Base-by-base conservation (phyloP, 139 green algal species). In the Chlorella sp. region DNA sequence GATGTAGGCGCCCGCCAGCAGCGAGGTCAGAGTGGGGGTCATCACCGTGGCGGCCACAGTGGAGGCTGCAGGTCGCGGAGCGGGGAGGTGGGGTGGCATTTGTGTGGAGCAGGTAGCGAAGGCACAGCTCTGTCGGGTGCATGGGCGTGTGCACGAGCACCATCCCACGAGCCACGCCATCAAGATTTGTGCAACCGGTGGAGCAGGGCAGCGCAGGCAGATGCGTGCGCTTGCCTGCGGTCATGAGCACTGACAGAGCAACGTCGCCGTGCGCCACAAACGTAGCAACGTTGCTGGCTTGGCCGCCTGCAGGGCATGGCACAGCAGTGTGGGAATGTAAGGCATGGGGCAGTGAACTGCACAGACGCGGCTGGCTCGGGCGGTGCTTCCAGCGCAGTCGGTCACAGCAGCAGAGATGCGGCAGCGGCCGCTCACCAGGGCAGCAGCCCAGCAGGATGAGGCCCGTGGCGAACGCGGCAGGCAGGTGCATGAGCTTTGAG, bases 181-280 rank as follows among this genome's bases (percentile, higher is more conserved):
- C n/a, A n/a, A n/a, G n/a, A n/a, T n/a, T n/a, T n/a, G n/a, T n/a
- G n/a, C n/a, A n/a, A n/a, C n/a, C n/a, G n/a, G n/a, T n/a, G n/a
- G n/a, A n/a, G n/a, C n/a, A n/a, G n/a, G n/a, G n/a, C n/a, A n/a
- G n/a, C n/a, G n/a, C n/a, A n/a, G n/a, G n/a, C n/a, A n/a, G n/a
- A n/a, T n/a, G n/a, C n/a, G n/a, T n/a, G 9, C 44, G 44, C 44
- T 51, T 51, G 44, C 51, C 51, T 60, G 51, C 95, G 13, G 95
- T 97, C 95, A 98, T 97, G 30, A 97, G 85, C 70, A 97, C 94
- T 17, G 94, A 97, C 62, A 98, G 86, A 25, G 95, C 93, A 15
- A 97, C 95, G 82, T 98, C 92, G n/a, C 95, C 95, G 55, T 92
- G 73, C 3, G 94, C 94, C 74, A 98, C 95, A 85, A 93, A 97